These are phyloP conservation scores for Lichtheimia ornata DNA, from an alignment of 371 early-diverging fungal species.

Conservation along the genomic window DNA sequence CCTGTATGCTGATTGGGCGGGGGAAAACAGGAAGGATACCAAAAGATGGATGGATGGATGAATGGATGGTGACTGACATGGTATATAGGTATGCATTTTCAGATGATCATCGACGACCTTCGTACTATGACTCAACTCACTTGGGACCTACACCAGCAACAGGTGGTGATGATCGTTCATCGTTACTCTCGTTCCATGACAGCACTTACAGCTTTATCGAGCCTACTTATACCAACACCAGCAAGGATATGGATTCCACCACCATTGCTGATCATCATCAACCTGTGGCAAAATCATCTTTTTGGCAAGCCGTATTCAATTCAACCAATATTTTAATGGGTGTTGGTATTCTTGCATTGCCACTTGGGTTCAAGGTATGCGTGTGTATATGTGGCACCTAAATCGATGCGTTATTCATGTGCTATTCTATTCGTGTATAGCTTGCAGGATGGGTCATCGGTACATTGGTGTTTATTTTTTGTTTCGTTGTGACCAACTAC, in stretches of 20 bases:
- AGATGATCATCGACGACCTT: conserved; percentile 1
- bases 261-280: neutral
- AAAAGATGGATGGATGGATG: neutral
- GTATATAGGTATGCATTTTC: neutral
- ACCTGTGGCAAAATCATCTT: conserved; percentile 11
- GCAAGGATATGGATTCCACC: conserved; percentile 12
- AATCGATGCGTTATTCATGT: neutral
- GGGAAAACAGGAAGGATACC: neutral
- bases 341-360: conserved; percentile 43
- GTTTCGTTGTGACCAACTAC: conserved; percentile 49
- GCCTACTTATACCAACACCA: neutral
- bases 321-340: conserved; percentile 57
- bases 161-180: conserved; percentile 8
- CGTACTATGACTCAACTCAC: conserved; percentile 1
- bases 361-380: conserved; percentile 48
- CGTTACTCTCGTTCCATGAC: conserved; percentile 9
- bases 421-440: conserved; percentile 2
- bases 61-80: neutral
- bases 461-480: conserved; percentile 48
- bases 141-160: neutral
- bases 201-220: conserved; percentile 30
- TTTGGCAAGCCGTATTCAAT: conserved; percentile 51
- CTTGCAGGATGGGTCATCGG: conserved; percentile 63
- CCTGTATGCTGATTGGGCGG: neutral
- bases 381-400: neutral